These are phyloP conservation scores for Neurospora sp. DNA, from an alignment of 495 filamentous ascomycete genomes.

Conservation along the genomic window DNA sequence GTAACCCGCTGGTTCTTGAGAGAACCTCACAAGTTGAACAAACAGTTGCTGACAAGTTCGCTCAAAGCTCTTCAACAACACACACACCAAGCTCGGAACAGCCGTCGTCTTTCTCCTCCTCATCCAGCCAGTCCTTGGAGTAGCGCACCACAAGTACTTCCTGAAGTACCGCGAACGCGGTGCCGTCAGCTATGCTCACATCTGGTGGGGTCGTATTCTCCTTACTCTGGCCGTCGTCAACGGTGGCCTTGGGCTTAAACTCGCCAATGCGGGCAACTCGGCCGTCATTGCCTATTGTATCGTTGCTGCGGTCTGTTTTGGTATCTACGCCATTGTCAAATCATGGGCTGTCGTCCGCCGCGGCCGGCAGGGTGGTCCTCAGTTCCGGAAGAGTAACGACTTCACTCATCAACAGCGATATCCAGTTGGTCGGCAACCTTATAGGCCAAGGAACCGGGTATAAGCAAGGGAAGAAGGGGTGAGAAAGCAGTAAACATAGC, in stretches of 20 bases:
- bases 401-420: neutral
- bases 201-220: constrained; percentile 58
- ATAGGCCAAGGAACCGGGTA: neutral
- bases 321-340: constrained; percentile 30
- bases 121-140: constrained; percentile 55
- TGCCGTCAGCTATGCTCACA: constrained; percentile 48
- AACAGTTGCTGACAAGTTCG: constrained; percentile 1
- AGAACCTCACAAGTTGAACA: neutral
- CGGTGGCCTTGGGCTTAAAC: constrained; percentile 53
- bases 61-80: constrained; percentile 27
- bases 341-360: constrained; percentile 3
- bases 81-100: constrained; percentile 46
- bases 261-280: constrained; percentile 32
- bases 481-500: neutral
- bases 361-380: neutral
- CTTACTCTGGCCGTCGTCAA: constrained; percentile 60
- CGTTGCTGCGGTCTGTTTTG: constrained; percentile 44
- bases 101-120: constrained; percentile 47
- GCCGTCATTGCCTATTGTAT: constrained; percentile 50
- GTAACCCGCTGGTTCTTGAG: constrained; percentile 12
- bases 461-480: neutral
- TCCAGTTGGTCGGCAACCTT: neutral
- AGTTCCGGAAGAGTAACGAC: neutral
- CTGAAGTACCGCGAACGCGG: constrained; percentile 38
- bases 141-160: constrained; percentile 53